Evolutionary conservation across 2,329 filamentous ascomycete species (phyloP), one percentile per base, ranked within the genome.

Genomic region (Cordyceps pruinosa): DNA sequence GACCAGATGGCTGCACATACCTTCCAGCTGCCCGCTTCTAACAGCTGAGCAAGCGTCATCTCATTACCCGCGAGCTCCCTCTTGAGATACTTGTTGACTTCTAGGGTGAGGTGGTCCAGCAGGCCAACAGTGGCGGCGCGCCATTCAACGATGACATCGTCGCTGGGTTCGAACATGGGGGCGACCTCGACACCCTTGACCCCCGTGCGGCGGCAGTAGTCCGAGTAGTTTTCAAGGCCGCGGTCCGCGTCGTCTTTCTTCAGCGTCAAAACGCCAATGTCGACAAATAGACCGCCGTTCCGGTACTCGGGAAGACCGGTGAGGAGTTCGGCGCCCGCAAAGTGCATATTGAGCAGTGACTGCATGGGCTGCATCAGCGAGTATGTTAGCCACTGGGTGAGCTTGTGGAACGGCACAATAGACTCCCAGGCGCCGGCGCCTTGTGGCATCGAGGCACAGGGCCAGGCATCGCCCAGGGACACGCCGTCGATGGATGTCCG

Each of bases 11-110:
- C 10, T 32, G 5, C 23, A 41, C 48, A 44, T 72, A 94, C 92
- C 88, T 97, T 97, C 93, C 94, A 99, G 68, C 90, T 96, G 52
- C 94, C 94, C 15, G 93, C 94, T 72, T 97, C 94, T 19, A 99
- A 79, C 76, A 99, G 84, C 71, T 99, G 94, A 6, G 92, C 85
- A 63, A 97, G 73, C 41, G 78, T 89, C 69, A 99, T 74, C 63
- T 93, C 84, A 37, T 83, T 76, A 4, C 88, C 90, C 8, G 77
- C 79, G 41, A 97, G 73, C 56, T 84, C 80, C 2, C 66, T 67
- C 57, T 82, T 84, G 48, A 97, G 74, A 41, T 77, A 72, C 69
- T 89, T 90, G 63, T 80, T 77, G 35, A 84, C 77, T 49, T 80
- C 77, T 2, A 60, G 63, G 56, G 77, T 77, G 39, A 86, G 69